Evolutionary conservation across 1,284 basidiomycete genomes (phyloP).

Genomic region (Ustilago tritici): DNA sequence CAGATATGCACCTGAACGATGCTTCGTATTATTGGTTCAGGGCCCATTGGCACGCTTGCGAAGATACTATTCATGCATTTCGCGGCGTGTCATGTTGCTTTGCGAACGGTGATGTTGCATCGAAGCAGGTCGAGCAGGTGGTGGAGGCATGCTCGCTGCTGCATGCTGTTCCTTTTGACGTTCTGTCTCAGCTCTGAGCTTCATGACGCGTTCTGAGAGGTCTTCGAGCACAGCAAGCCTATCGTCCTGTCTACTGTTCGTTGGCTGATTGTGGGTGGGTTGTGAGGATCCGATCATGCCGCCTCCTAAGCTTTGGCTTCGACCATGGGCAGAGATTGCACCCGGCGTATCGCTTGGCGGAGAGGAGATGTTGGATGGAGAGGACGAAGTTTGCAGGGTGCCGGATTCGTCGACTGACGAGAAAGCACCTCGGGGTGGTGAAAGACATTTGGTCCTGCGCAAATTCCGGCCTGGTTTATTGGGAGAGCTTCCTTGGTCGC

Average conservation of each 20-base stretch:
- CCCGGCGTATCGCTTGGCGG: background rate
- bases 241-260: conserved; percentile 16
- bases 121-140: conserved; percentile 8
- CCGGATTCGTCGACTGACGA: conserved; percentile 24
- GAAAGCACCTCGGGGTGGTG: conserved; percentile 24
- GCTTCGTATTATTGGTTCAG: background rate
- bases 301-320: conserved; percentile 11
- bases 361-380: background rate
- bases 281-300: background rate
- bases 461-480: conserved; percentile 18
- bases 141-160: conserved; percentile 36
- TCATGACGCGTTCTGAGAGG: conserved; percentile 28
- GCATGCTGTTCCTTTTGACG: conserved; percentile 19
- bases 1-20: too few relatives aligned
- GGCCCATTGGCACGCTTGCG: conserved; percentile 15
- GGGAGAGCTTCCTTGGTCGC: background rate
- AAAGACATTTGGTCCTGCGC: conserved; percentile 19
- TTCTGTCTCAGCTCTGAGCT: conserved; percentile 33
- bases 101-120: conserved; percentile 11
- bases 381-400: conserved; percentile 3
- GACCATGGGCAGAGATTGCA: background rate
- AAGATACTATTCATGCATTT: conserved; percentile 43
- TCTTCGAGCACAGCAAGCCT: conserved; percentile 40
- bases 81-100: conserved; percentile 24
- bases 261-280: too few relatives aligned